Evolutionary conservation across 345 rosid genomes (phyloP), one percentile per base, ranked within the genome.

Genomic region (Stellera chamaejasme): DNA sequence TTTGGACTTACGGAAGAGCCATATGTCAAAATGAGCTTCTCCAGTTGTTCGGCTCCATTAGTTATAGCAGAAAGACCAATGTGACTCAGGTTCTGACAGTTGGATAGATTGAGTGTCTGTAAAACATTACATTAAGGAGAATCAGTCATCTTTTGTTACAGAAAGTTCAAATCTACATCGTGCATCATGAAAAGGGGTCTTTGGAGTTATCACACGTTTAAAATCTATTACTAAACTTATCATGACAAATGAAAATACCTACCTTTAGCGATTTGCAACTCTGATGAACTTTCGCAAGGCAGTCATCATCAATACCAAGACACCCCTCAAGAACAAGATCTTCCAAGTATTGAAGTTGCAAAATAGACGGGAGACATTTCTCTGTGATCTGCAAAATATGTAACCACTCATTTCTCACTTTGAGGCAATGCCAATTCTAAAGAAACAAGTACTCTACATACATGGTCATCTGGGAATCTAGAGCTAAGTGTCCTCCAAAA

Each of bases 271-370:
- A 66, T 50, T 61, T 74, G 79, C 66, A 66, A 64, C 69, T 61
- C 57, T 69, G 73, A 5, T 43, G 48, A 14, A 75, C 71, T 52
- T 71, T 64, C 41, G 67, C 45, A 36, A 78, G 79, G 63, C 67
- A 60, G 47, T 69, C 79, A 66, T 74, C 79, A 59, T 78, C 79
- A 27, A 78, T 54, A 42, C 82, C 82, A 45, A 69, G 70, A 50
- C 82, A 78, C n/a, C 82, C 82, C 60, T 78, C 65, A 25, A 78
- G 48, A 72, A 74, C 27, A 46, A 78, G 63, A 39, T 78, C 75
- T 63, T 78, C 79, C 42, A 78, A 79, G 61, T 74, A 68, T 67
- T 61, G 66, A 53, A 78, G 77, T 61, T 61, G 64, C 42, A 78
- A 61, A 54, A 78, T 19, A 61, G 69, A 60, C 55, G 66, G 70